A percentile compares a stretch with the other conserved stretches of the same genome.
Evolutionary conservation across 228 moss, liverwort and hornwort genomes (phyloP).

Genomic region (Sphagnum magellanicum): DNA sequence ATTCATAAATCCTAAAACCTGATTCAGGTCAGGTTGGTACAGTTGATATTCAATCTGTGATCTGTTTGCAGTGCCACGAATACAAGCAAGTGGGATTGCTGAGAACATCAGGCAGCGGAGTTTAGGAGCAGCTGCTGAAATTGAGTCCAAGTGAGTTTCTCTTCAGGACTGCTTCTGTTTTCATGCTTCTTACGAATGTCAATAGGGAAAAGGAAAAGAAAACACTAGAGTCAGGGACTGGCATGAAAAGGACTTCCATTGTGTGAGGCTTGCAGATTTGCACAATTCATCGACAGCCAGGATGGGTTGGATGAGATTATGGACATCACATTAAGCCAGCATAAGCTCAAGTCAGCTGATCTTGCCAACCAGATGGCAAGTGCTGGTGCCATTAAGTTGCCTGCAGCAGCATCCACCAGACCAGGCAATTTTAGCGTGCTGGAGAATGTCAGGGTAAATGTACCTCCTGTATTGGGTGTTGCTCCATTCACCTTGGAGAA

Average conservation of each 20-base stretch:
- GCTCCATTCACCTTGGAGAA: slow-evolving; percentile 2
- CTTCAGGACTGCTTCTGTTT: neutral
- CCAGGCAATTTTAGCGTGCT: neutral
- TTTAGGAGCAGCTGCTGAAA: slow-evolving; percentile 26
- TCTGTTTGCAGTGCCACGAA: slow-evolving; percentile 22
- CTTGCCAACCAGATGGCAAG: slow-evolving; percentile 9
- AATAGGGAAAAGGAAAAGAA: too few species aligned
- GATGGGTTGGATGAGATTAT: slow-evolving; percentile 77
- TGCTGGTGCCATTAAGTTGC: slow-evolving; percentile 8
- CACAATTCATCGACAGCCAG: slow-evolving; percentile 74
- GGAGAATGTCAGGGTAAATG: too few species aligned
- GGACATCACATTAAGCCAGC: slow-evolving; percentile 68
- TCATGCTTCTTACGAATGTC: too few species aligned
- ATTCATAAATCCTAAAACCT: too few species aligned
- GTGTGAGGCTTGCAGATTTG: slow-evolving; percentile 37
- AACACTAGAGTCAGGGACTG: too few species aligned
- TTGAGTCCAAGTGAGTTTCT: slow-evolving; percentile 32
- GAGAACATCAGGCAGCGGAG: slow-evolving; percentile 35
- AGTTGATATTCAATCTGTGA: too few species aligned
- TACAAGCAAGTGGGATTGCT: slow-evolving; percentile 14
- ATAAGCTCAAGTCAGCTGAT: slow-evolving; percentile 33
- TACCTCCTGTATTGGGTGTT: too few species aligned
- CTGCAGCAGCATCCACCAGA: slow-evolving; percentile 19
- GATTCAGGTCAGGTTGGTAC: too few species aligned
- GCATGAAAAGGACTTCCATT: too few species aligned